These are phyloP conservation scores for Boletus rubropictus DNA, from an alignment of 768 basidiomycete species.

Conservation along the genomic window DNA sequence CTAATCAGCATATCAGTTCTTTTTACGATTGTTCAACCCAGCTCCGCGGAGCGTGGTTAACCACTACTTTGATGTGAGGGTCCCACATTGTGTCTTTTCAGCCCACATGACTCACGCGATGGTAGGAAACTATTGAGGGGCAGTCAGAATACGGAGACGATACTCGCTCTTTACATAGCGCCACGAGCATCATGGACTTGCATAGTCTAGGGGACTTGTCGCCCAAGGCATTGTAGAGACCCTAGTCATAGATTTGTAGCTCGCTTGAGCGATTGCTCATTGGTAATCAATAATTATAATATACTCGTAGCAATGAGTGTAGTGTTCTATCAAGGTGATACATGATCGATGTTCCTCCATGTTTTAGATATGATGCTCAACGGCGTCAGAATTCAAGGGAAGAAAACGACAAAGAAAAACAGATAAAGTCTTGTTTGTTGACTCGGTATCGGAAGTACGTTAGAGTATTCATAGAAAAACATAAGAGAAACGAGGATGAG, in stretches of 20 bases:
- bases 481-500: slow-evolving; percentile 8
- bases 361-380: slow-evolving; percentile 27
- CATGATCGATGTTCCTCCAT: slow-evolving; percentile 34
- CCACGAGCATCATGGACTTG: slow-evolving; percentile 49
- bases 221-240: slow-evolving; percentile 55
- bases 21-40: slow-evolving; percentile 9
- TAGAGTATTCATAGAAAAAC: slow-evolving; percentile 12
- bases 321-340: slow-evolving; percentile 33
- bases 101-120: background rate
- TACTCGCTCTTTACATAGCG: slow-evolving; percentile 54
- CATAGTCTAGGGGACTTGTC: slow-evolving; percentile 64
- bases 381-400: slow-evolving; percentile 12
- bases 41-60: slow-evolving; percentile 82
- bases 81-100: background rate
- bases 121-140: slow-evolving; percentile 67
- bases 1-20: background rate
- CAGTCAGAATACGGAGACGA: slow-evolving; percentile 74
- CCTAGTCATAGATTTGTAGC: background rate
- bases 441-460: slow-evolving; percentile 10
- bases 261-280: background rate
- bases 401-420: slow-evolving; percentile 10
- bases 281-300: slow-evolving; percentile 23
- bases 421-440: slow-evolving; percentile 1
- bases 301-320: slow-evolving; percentile 33
- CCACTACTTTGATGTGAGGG: slow-evolving; percentile 90